Evolutionary conservation across 2,329 filamentous ascomycete species (phyloP), one percentile per base, ranked within the genome.

Genomic region (Exophiala lecanii-corni): DNA sequence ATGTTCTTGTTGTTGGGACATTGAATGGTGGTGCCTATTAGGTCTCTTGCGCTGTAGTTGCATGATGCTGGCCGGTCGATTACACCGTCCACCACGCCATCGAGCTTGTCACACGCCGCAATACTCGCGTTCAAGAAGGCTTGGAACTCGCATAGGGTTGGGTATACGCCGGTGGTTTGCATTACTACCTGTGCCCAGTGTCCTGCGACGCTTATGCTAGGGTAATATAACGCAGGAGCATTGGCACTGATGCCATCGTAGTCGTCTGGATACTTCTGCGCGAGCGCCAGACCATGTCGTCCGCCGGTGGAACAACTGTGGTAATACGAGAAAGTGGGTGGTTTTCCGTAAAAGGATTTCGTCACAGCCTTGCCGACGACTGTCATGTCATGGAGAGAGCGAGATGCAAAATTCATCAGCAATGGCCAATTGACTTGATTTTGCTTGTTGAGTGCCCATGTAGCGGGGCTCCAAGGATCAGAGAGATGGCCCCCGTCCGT

Each of bases 221-320:
- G 7, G 39, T 43, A 23, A 15, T 50, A 28, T 26, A 51, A 45
- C 21, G 58, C 2, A 60, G 58, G 57, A 3, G 57, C 47, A 5
- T 28, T 49, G 13, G 56, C 59, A 2, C 59, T 41, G 33, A 61
- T 55, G 2, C 59, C 59, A 36, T 60, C 56, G 17, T 55, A 61
- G 12, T 53, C 40, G 3, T 34, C 28, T 0, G 59, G 58, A 23
- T 58, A 54, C 7, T 47, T 37, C 15, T 21, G 53, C 30, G 5
- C 70, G 3, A 71, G 69, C 36, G 74, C 74, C 28, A 78, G 62
- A 2, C 75, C 78, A 62, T 81, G 75, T 0, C 78, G 67, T 1
- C 79, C 78, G 4, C 79, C 79, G 0, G 75, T 72, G 0, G 75
- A 80, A 54, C 78, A 81, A 4, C 78, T 78, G 2, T 73, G 55